phyloP scores from a whole-genome alignment of 2,329 filamentous ascomycete genomes.

The Gremmenia infestans region DNA sequence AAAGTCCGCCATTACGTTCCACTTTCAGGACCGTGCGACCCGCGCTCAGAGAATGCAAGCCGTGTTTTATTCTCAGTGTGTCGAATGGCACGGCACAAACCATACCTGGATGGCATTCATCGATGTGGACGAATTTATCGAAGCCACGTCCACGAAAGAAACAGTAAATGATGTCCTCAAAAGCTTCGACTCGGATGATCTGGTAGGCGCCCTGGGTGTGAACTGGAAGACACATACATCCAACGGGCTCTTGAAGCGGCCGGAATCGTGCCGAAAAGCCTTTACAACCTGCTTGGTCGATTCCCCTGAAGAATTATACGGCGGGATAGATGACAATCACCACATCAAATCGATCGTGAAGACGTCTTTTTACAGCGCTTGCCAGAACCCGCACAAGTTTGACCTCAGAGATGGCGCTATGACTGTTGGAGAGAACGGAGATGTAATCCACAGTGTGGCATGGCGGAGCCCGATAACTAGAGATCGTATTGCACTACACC shows the following conservation, averaged over 20 bases:
- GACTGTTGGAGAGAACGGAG: conserved; percentile 28
- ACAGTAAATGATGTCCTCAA: conserved; percentile 26
- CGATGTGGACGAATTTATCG: conserved; percentile 30
- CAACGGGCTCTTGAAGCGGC: conserved; percentile 23
- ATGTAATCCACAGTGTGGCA: conserved; percentile 17
- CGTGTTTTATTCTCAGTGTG: conserved; percentile 21
- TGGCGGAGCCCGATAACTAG: conserved; percentile 29
- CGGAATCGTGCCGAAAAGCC: conserved; percentile 21
- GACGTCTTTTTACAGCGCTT: conserved; percentile 18
- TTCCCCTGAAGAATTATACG: conserved; percentile 3
- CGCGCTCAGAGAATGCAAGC: conserved; percentile 14
- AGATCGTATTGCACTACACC: conserved; percentile 30
- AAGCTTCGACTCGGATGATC: conserved; percentile 22
- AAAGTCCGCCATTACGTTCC: conserved; percentile 20
- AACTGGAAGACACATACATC: conserved; percentile 33
- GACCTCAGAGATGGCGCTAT: conserved; percentile 10
- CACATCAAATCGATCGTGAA: conserved; percentile 33
- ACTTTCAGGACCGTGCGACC: conserved; percentile 15
- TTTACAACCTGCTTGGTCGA: conserved; percentile 31
- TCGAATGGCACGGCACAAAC: conserved; percentile 18
- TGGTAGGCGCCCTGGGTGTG: conserved; percentile 30
- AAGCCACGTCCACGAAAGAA: conserved; percentile 17
- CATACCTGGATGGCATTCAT: conserved; percentile 33
- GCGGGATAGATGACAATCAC: conserved; percentile 23
- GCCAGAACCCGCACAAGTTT: conserved; percentile 27